Evolutionary conservation across 78 protist species (phyloP).

Genomic region (Dictyostelium purpureum): DNA sequence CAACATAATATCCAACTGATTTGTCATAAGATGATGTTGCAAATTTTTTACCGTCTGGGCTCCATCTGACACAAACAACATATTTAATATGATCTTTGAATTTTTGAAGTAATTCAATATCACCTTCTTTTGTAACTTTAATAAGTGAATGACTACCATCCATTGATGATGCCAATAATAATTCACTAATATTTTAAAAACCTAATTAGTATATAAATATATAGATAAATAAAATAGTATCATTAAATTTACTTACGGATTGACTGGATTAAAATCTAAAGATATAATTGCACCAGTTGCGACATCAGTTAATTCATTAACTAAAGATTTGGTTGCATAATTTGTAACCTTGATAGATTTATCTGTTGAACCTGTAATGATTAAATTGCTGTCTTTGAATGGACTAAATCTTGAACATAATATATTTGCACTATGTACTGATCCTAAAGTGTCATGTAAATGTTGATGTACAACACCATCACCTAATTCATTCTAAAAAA

Average conservation of each 20-base stretch:
- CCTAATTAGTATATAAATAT: not conserved
- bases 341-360: conserved; percentile 70
- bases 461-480: not conserved
- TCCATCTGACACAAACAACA: conserved; percentile 77
- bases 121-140: conserved; percentile 18
- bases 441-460: not conserved
- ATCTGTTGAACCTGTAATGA: conserved; percentile 73
- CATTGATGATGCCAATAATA: conserved; percentile 60
- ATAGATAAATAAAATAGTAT: not conserved
- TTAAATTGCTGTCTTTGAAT: not conserved
- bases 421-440: conserved; percentile 43
- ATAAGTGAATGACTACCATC: conserved; percentile 51
- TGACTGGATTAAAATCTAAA: conserved; percentile 66
- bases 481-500: conserved; percentile 20
- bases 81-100: conserved; percentile 67
- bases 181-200: conserved; percentile 8
- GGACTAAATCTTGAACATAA: conserved; percentile 33
- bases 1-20: conserved; percentile 1
- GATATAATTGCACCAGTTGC: conserved; percentile 60
- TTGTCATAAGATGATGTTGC: conserved; percentile 79
- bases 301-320: conserved; percentile 28
- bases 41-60: conserved; percentile 54
- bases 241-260: conserved; percentile 39
- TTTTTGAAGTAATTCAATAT: conserved; percentile 9
- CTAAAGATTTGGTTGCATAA: conserved; percentile 13